A percentile compares a stretch with the other conserved stretches of the same genome.
Evolutionary conservation across 1,284 basidiomycete species (phyloP).

Genomic region (Cystobasidiaceae sp.): DNA sequence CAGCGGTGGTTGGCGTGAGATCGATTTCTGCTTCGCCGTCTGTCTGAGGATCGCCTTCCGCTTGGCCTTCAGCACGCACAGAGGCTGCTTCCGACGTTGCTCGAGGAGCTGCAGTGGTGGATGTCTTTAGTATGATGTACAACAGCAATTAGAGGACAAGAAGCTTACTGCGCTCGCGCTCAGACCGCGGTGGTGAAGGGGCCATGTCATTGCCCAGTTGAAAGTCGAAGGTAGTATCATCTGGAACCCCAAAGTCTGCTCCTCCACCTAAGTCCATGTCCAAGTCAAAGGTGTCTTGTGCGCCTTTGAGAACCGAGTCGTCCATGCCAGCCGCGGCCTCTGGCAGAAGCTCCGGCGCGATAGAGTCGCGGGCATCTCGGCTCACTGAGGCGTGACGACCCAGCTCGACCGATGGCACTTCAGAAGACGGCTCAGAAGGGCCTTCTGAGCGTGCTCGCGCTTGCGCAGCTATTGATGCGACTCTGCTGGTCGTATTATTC

Average conservation of each 20-base stretch:
- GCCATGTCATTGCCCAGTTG: not conserved
- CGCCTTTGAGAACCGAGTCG: conserved; percentile 14
- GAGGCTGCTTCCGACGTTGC: conserved; percentile 1
- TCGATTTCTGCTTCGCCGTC: conserved; percentile 37
- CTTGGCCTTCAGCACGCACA: not conserved
- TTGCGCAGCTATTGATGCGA: conserved; percentile 40
- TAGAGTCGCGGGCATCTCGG: not conserved
- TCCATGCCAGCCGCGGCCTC: conserved; percentile 3
- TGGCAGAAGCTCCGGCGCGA: not conserved
- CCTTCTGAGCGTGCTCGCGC: conserved; percentile 18
- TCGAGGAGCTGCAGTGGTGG: too few relatives aligned
- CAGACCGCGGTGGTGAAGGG: not conserved
- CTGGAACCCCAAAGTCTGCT: not conserved
- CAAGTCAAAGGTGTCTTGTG: not conserved
- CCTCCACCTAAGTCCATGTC: conserved; percentile 6
- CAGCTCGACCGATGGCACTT: conserved; percentile 20
- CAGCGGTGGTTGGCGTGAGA: conserved; percentile 55
- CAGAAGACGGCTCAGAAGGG: not conserved
- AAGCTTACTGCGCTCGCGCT: too few relatives aligned
- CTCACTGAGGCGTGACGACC: conserved; percentile 21
- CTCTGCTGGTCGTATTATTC: conserved; percentile 4
- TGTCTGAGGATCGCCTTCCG: not conserved
- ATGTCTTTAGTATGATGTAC: too few relatives aligned
- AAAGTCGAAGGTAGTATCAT: conserved; percentile 22
- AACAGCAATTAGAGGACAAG: too few relatives aligned